Conservation (phyloP, 2,329 filamentous ascomycete species). For the Microdochium nivale region DNA sequence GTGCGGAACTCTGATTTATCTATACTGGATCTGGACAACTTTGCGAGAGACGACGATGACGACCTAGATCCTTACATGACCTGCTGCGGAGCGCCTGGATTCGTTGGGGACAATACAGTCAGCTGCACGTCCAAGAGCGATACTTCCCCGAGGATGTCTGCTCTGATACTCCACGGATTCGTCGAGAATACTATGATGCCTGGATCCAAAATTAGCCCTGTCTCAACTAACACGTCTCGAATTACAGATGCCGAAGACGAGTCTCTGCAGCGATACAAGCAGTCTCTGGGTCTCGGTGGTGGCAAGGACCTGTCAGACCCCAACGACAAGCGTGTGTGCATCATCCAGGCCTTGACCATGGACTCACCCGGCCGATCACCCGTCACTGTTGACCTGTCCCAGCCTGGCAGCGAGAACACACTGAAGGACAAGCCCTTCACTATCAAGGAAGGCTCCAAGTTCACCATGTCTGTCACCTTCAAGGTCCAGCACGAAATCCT, state of each 20-base stretch:
- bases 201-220: not conserved
- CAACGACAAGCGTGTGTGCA: conserved; percentile 80
- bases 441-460: conserved; percentile 91
- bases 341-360: conserved; percentile 86
- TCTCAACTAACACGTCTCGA: not conserved
- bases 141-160: not conserved
- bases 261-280: conserved; percentile 94
- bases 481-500: conserved; percentile 96
- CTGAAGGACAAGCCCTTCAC: conserved; percentile 92
- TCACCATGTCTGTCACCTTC: conserved; percentile 91
- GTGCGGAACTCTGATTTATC: conserved; percentile 1
- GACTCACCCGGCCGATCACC: conserved; percentile 74
- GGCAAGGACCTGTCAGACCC: conserved; percentile 66
- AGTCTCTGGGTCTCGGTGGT: conserved; percentile 79
- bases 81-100: conserved; percentile 12
- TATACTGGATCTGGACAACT: conserved; percentile 4
- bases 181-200: not conserved
- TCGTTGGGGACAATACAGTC: not conserved
- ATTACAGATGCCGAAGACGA: conserved; percentile 64
- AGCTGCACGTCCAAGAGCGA: conserved; percentile 3
- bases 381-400: conserved; percentile 80
- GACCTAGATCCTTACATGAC: conserved; percentile 15
- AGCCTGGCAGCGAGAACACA: conserved; percentile 61
- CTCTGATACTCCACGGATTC: not conserved
- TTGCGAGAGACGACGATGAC: not conserved